Conservation (phyloP, 108 stramenopile genomes). For the Nitzschia sp. region DNA sequence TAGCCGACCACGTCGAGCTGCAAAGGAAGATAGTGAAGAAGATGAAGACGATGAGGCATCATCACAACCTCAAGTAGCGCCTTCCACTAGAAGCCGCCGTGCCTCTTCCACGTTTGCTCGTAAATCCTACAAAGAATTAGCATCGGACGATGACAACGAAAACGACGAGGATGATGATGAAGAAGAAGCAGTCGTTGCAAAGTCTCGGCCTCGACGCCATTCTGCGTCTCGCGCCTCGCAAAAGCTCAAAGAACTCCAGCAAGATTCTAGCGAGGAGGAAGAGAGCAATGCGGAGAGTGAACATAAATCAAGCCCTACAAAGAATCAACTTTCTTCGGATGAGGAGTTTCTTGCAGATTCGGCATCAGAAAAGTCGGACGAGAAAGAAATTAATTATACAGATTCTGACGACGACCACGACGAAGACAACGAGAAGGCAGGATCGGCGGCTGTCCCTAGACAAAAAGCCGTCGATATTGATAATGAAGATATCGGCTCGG, state of each 20-base stretch:
- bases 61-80: background rate
- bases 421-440: constrained; percentile 17
- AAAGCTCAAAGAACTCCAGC: constrained; percentile 6
- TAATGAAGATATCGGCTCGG: constrained; percentile 37
- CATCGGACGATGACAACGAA: constrained; percentile 1
- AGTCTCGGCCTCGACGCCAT: constrained; percentile 7
- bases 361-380: constrained; percentile 20
- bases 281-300: background rate
- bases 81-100: background rate
- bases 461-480: constrained; percentile 27
- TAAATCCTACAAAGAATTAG: background rate
- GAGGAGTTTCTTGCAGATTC: constrained; percentile 43
- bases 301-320: background rate
- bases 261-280: constrained; percentile 14
- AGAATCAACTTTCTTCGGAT: constrained; percentile 29
- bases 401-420: constrained; percentile 19
- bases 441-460: background rate
- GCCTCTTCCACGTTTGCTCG: background rate
- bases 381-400: constrained; percentile 18
- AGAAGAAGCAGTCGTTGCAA: constrained; percentile 1
- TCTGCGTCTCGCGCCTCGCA: constrained; percentile 23
- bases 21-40: background rate
- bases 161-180: constrained; percentile 30
- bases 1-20: background rate
- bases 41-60: constrained; percentile 14